Evolutionary conservation across 2,329 filamentous ascomycete species (phyloP), one percentile per base, ranked within the genome.

Genomic region (Dothideomycetes sp.): DNA sequence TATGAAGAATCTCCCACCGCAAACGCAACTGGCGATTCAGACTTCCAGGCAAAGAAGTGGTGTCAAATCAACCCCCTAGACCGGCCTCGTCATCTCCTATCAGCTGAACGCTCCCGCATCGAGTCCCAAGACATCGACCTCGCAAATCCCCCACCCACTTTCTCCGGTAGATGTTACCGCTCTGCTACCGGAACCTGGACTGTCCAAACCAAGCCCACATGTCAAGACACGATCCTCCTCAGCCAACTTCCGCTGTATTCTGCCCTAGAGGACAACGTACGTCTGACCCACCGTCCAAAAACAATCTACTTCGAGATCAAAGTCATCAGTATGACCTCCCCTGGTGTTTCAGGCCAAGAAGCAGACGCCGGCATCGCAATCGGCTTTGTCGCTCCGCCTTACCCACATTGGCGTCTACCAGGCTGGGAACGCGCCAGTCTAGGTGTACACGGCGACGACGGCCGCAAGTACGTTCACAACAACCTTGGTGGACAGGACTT

Each of bases 391-490:
- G 83, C 82, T 1, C 73, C 81, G 35, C 84, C 84, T 5, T 89
- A 87, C 53, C 84, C 84, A 5, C 68, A 72, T 0, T 89, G 85
- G 64, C 73, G 84, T 5, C 70, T 88, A 44, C 84, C 84, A 0
- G 84, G 84, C 2, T 89, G 84, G 84, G 81, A 91, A 54, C 72
- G 84, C 24, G 84, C 74, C 14, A 81, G 76, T 46, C 53, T 88
- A 11, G 84, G 70, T 1, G 75, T 89, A n/a, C 84, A 89, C 55
- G 78, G 80, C 34, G 84, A 89, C 56, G 84, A 89, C 57, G 84
- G 84, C 0, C 72, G 80, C 50, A 73, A 73, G 56, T 91, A 81
- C 56, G 69, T 86, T 51, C 85, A 87, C 54, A 81, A 89, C 56
- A 69, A 70, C 5, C 81, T 73, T 66, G 84, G 84, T 16, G 84